A percentile compares a stretch with the other conserved stretches of the same genome.
These are phyloP conservation scores for Luffa aegyptiaca DNA, from an alignment of 306 rosid species.

Conservation along the genomic window DNA sequence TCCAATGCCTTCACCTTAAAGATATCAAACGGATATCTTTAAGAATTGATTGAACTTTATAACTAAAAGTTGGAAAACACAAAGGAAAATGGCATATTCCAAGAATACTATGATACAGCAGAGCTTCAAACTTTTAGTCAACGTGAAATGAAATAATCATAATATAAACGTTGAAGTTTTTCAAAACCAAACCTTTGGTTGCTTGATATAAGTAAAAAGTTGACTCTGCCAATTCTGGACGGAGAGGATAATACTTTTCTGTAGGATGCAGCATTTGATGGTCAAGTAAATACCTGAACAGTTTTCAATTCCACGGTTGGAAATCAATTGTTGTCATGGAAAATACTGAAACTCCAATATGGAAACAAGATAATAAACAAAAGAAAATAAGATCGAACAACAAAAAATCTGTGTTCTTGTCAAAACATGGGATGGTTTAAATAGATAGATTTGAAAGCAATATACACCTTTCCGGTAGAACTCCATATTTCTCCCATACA, in stretches of 20 bases:
- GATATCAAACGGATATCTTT: not conserved
- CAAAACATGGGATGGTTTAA: not conserved
- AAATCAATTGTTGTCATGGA: not conserved
- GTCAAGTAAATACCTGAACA: conserved; percentile 85
- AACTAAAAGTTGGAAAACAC: not conserved
- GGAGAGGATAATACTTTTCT: conserved; percentile 85
- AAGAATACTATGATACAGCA: not conserved
- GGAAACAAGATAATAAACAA: not conserved
- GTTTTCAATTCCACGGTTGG: not conserved
- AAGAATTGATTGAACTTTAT: not conserved
- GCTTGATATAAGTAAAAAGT: conserved; percentile 95
- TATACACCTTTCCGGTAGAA: conserved; percentile 91
- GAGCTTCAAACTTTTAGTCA: not conserved
- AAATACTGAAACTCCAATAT: not conserved
- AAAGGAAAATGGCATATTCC: not conserved
- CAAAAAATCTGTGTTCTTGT: not conserved
- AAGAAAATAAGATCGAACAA: not conserved
- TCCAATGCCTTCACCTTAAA: no score
- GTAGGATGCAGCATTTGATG: conserved; percentile 93
- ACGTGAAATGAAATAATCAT: not conserved
- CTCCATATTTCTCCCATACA: conserved; percentile 81
- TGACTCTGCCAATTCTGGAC: conserved; percentile 98
- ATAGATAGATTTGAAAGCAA: conserved; percentile 15
- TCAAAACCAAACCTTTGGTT: conserved; percentile 59
- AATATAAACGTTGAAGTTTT: not conserved